Percentiles rank a stretch among this genome's conserved stretches.
phyloP scores from a whole-genome alignment of 2,329 filamentous ascomycete genomes.

The Alternaria burnsii region DNA sequence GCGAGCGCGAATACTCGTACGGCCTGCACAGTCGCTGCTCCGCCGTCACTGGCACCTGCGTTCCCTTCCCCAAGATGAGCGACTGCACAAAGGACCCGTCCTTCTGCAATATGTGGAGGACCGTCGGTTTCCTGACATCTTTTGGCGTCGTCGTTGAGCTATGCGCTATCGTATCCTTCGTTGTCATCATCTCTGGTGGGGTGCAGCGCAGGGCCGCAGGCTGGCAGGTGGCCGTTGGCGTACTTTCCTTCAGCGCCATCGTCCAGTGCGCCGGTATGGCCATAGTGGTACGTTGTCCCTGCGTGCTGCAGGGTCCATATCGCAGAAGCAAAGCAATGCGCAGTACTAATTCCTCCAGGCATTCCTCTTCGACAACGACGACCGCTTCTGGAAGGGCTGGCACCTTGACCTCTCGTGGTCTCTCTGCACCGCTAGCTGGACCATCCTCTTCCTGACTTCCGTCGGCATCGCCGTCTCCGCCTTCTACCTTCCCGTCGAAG shows the following conservation, averaged over 20 bases:
- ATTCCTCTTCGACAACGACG: constrained; percentile 83
- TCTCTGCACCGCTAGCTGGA: constrained; percentile 70
- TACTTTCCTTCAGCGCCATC: constrained; percentile 72
- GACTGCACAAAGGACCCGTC: constrained; percentile 73
- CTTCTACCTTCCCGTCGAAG: constrained; percentile 77
- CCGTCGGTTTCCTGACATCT: constrained; percentile 85
- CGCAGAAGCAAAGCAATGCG: constrained; percentile 3
- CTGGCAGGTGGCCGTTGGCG: constrained; percentile 76
- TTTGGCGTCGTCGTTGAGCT: constrained; percentile 85
- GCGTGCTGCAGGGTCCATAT: neutral
- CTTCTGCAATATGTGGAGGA: constrained; percentile 94
- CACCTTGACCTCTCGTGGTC: constrained; percentile 80
- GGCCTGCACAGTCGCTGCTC: constrained; percentile 86
- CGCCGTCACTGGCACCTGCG: constrained; percentile 69
- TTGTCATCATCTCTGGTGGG: constrained; percentile 79
- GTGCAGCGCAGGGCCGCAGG: constrained; percentile 81
- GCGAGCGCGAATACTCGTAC: constrained; percentile 59
- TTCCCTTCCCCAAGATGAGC: constrained; percentile 70
- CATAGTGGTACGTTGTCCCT: constrained; percentile 73
- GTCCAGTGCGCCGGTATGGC: constrained; percentile 80
- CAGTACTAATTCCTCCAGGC: constrained; percentile 62
- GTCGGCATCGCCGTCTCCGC: constrained; percentile 71
- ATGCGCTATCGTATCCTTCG: constrained; percentile 79
- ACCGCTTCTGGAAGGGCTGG: constrained; percentile 85
- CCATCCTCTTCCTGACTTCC: constrained; percentile 61